Evolutionary conservation across 768 basidiomycete genomes (phyloP).

Genomic region (Auriscalpium microsporum): DNA sequence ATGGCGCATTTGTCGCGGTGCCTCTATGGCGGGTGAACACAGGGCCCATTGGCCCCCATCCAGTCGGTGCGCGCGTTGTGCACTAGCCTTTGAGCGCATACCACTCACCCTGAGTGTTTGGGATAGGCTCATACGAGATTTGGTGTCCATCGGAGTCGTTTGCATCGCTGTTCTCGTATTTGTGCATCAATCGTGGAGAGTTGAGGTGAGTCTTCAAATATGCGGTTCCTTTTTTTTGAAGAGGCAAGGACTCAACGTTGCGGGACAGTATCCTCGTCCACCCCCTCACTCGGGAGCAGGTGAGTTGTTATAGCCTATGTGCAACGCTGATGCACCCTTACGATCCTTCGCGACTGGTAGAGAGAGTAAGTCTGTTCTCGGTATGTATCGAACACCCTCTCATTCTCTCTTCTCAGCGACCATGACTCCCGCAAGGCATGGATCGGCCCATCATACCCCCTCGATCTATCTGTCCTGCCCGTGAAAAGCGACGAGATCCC

Average conservation of each 20-base stretch:
- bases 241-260: not conserved
- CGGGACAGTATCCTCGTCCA: slow-evolving; percentile 59
- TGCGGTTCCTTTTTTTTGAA: not conserved
- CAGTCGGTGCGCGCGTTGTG: slow-evolving; percentile 44
- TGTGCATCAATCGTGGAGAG: slow-evolving; percentile 56
- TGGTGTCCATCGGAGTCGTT: slow-evolving; percentile 76
- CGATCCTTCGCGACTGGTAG: slow-evolving; percentile 21
- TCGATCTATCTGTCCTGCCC: slow-evolving; percentile 53
- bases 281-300: slow-evolving; percentile 64
- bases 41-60: slow-evolving; percentile 66
- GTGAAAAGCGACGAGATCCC: slow-evolving; percentile 47
- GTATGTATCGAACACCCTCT: not conserved
- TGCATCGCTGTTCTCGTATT: slow-evolving; percentile 66
- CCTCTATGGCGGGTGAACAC: slow-evolving; percentile 66
- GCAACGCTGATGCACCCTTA: too few relatives aligned
- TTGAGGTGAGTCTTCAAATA: slow-evolving; percentile 43
- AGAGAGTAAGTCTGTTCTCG: slow-evolving; percentile 35
- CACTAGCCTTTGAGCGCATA: too few relatives aligned
- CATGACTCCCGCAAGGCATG: slow-evolving; percentile 64
- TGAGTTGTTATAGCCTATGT: slow-evolving; percentile 23
- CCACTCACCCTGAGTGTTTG: not conserved
- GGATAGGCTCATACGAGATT: slow-evolving; percentile 64
- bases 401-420: slow-evolving; percentile 35
- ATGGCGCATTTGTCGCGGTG: slow-evolving; percentile 75
- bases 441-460: slow-evolving; percentile 63